Evolutionary conservation across 148 eudicot genomes (phyloP), one percentile per base, ranked within the genome.

Genomic region (Diospyros kaki): DNA sequence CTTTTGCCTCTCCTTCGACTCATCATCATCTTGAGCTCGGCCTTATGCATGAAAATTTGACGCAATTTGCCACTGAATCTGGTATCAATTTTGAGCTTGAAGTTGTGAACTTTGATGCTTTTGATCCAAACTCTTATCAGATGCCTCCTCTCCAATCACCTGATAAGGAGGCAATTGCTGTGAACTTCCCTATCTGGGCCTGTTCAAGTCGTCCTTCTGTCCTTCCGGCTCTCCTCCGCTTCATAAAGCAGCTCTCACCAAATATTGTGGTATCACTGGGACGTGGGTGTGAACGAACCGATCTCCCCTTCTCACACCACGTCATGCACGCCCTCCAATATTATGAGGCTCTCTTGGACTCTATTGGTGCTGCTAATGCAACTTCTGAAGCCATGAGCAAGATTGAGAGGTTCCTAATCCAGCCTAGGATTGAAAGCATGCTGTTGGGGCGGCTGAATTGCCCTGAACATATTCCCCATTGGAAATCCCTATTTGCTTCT

Each of bases 111-210:
- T 79, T 86, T 72, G 92, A 88, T 71, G 73, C 80, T 38, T 88
- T 84, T 39, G 83, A 88, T 48, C 83, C 85, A 5, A 38, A n/a
- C 28, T 73, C 82, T 14, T 79, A 73, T 77, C 8, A 79, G 2
- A 48, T 84, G 10, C 81, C 82, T 3, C 60, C 55, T 15, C 75
- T 82, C 15, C 79, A 63, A 12, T 45, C 74, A 41, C 42, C 71
- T 3, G 78, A 79, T 44, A 76, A 79, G 52, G 89, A 84, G 58
- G 76, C 65, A 2, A 66, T 88, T 62, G 89, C 76, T 43, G 84
- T 88, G 54, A 86, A 84, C 46, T 81, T 88, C 53, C 89, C 92
- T 5, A 68, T 88, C 38, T 83, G 92, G 88, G 84, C 84, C 0
- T 73, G 73, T 67, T 78, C 84, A 11, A 76, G 60, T 12, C 73